A percentile compares a stretch with the other conserved stretches of the same genome.
Conservation (phyloP, 1,284 basidiomycete species). For the Ganoderma multipileum region DNA sequence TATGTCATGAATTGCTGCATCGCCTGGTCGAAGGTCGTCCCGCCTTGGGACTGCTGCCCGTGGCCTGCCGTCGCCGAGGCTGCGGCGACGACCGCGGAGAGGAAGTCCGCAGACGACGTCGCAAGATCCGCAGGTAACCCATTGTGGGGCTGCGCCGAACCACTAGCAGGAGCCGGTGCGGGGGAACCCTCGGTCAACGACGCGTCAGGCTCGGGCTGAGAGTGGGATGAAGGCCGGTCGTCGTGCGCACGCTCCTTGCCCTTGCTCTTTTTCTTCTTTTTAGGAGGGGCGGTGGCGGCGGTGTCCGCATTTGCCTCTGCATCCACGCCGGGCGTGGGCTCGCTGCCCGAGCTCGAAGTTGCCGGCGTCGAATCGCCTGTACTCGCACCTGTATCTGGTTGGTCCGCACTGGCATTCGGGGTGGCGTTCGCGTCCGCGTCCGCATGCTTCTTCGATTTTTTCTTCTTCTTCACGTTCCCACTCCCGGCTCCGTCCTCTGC, state of each 20-base stretch:
- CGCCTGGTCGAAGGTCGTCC: slow-evolving; percentile 27
- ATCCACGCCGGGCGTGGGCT: slow-evolving; percentile 7
- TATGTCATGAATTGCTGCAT: slow-evolving; percentile 33
- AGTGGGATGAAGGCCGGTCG: not conserved
- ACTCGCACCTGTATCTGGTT: slow-evolving; percentile 4
- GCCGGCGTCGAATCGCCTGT: slow-evolving; percentile 9
- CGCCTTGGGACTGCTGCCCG: slow-evolving; percentile 18
- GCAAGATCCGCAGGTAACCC: slow-evolving; percentile 26
- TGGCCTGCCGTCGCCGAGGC: slow-evolving; percentile 38
- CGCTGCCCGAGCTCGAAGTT: slow-evolving; percentile 9
- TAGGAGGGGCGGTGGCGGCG: slow-evolving; percentile 28
- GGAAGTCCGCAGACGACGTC: slow-evolving; percentile 54
- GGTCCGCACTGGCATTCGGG: not conserved
- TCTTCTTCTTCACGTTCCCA: slow-evolving; percentile 36
- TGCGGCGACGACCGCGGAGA: slow-evolving; percentile 51
- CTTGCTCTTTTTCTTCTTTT: slow-evolving; percentile 51
- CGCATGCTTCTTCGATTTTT: slow-evolving; percentile 39
- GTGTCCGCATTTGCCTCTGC: slow-evolving; percentile 14
- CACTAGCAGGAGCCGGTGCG: slow-evolving; percentile 35
- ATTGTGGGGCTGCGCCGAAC: slow-evolving; percentile 18
- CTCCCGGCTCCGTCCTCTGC: slow-evolving; percentile 27
- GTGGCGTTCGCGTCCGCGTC: slow-evolving; percentile 16
- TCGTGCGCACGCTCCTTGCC: slow-evolving; percentile 39
- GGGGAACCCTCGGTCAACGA: slow-evolving; percentile 23
- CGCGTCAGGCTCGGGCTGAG: not conserved